Evolutionary conservation across 2,329 filamentous ascomycete species (phyloP).

Genomic region (Cladorrhinum sp.): DNA sequence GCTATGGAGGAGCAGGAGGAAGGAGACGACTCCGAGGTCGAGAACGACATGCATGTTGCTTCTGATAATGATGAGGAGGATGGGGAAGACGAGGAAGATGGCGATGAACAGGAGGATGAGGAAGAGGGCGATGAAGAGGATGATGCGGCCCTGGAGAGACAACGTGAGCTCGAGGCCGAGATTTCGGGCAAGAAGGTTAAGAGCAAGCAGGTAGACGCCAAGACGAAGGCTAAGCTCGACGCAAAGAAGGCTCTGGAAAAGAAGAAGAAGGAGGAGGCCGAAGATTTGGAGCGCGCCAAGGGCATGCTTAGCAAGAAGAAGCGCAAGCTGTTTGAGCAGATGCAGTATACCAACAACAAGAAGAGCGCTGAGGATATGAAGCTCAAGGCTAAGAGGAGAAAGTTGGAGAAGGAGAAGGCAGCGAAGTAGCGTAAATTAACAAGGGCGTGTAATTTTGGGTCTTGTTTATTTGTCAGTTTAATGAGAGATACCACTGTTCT

Average conservation of each 20-base stretch:
- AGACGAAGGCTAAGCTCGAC: slow-evolving; percentile 65
- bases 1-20: slow-evolving; percentile 47
- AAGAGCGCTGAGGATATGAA: slow-evolving; percentile 87
- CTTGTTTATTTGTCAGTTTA: background rate
- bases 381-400: slow-evolving; percentile 85
- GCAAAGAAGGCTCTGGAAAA: slow-evolving; percentile 66
- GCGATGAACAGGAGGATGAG: slow-evolving; percentile 43
- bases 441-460: background rate
- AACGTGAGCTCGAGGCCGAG: slow-evolving; percentile 90
- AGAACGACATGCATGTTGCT: slow-evolving; percentile 30
- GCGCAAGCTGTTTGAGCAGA: slow-evolving; percentile 95
- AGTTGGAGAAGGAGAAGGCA: slow-evolving; percentile 67
- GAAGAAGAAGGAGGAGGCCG: slow-evolving; percentile 71
- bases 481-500: background rate
- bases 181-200: slow-evolving; percentile 66
- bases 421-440: slow-evolving; percentile 31
- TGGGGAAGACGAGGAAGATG: slow-evolving; percentile 47
- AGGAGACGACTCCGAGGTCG: slow-evolving; percentile 40
- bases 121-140: slow-evolving; percentile 59
- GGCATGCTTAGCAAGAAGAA: slow-evolving; percentile 99
- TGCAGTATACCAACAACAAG: slow-evolving; percentile 93
- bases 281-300: slow-evolving; percentile 89
- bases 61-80: slow-evolving; percentile 38
- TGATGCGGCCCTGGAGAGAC: slow-evolving; percentile 65
- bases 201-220: slow-evolving; percentile 49